phyloP scores from a whole-genome alignment of 2,329 filamentous ascomycete genomes.

The Lasiodiplodia sp. region DNA sequence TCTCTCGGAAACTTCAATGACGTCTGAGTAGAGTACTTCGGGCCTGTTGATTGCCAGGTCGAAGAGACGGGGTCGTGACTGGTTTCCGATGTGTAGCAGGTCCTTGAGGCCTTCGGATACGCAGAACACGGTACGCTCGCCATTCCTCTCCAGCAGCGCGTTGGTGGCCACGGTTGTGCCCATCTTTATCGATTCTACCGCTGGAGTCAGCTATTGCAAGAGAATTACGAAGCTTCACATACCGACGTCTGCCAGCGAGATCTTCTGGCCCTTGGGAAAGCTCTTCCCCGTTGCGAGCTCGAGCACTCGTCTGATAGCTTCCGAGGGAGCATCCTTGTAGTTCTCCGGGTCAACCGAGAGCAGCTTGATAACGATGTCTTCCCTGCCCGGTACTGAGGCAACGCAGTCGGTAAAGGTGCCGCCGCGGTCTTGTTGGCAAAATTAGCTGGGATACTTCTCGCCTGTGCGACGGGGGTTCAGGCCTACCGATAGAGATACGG shows the following conservation, averaged over 20 bases:
- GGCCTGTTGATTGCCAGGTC: conserved; percentile 36
- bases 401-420: conserved; percentile 36
- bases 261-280: conserved; percentile 33
- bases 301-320: conserved; percentile 39
- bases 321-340: conserved; percentile 42
- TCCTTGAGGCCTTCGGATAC: conserved; percentile 43
- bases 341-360: conserved; percentile 41
- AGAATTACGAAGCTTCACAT: neutral
- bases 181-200: conserved; percentile 36
- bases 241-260: neutral
- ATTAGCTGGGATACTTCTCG: neutral
- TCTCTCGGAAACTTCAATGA: conserved; percentile 37
- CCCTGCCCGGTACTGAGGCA: conserved; percentile 34
- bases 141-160: conserved; percentile 41
- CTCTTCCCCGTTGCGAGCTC: conserved; percentile 34
- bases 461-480: neutral
- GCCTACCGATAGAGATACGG: neutral
- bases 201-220: neutral
- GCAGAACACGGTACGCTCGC: conserved; percentile 37
- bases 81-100: conserved; percentile 42
- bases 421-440: conserved; percentile 31
- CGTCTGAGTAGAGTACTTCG: conserved; percentile 35
- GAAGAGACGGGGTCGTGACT: conserved; percentile 42
- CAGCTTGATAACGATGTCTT: conserved; percentile 41
- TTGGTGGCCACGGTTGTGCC: conserved; percentile 44